A percentile compares a stretch with the other conserved stretches of the same genome.
These are phyloP conservation scores for Trichophyton equinum DNA, from an alignment of 2,329 filamentous ascomycete genomes.

Conservation along the genomic window DNA sequence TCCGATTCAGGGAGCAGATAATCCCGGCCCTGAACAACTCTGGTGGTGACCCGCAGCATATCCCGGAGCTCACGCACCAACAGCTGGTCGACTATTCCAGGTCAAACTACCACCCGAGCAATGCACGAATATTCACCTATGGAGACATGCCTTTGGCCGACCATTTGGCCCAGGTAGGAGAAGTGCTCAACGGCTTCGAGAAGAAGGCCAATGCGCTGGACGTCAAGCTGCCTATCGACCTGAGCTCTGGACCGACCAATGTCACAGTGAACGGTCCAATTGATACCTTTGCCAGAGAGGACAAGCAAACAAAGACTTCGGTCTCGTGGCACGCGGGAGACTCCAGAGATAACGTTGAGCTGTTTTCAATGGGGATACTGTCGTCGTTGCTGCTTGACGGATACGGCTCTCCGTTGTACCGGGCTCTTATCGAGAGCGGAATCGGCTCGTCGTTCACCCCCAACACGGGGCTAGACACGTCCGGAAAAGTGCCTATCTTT, in stretches of 20 bases:
- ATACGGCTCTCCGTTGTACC: conserved; percentile 88
- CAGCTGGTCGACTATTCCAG: conserved; percentile 80
- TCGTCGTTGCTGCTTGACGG: conserved; percentile 81
- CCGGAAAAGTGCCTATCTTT: conserved; percentile 66
- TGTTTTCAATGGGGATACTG: conserved; percentile 71
- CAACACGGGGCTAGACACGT: conserved; percentile 81
- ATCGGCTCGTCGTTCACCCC: conserved; percentile 89
- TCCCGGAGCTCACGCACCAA: conserved; percentile 86
- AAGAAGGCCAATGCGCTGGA: conserved; percentile 57
- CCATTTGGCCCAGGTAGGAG: conserved; percentile 67
- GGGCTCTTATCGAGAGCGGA: conserved; percentile 74
- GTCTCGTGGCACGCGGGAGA: conserved; percentile 86
- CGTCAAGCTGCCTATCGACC: conserved; percentile 61
- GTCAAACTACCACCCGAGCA: conserved; percentile 93
- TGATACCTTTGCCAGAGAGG: conserved; percentile 72
- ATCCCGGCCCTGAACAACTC: conserved; percentile 94
- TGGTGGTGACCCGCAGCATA: conserved; percentile 88
- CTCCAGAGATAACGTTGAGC: conserved; percentile 69
- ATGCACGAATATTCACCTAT: conserved; percentile 91
- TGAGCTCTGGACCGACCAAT: conserved; percentile 52
- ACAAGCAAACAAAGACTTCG: conserved; percentile 87
- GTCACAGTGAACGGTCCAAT: conserved; percentile 67
- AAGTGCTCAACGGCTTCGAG: conserved; percentile 60
- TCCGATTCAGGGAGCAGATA: conserved; percentile 85
- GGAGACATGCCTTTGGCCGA: conserved; percentile 77